A percentile compares a stretch with the other conserved stretches of the same genome.
Conservation (phyloP, 495 filamentous ascomycete genomes). For the Xylaria flabelliformis region DNA sequence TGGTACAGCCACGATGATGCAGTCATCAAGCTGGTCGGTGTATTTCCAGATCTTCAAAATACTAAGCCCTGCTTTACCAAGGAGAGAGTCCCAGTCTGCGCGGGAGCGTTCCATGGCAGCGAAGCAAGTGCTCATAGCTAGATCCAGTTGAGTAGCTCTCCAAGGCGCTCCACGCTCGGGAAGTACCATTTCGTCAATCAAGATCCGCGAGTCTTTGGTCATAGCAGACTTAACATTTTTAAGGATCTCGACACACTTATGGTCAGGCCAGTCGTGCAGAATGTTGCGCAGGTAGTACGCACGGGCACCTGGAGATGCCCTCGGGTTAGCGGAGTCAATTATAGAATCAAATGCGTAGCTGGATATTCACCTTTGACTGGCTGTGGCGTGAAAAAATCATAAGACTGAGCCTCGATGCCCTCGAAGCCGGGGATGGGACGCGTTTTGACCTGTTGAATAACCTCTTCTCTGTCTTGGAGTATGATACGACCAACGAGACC, state of each 20-base stretch:
- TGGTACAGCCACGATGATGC: slow-evolving; percentile 44
- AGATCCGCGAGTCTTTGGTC: slow-evolving; percentile 43
- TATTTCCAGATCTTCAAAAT: slow-evolving; percentile 45
- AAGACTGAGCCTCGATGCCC: slow-evolving; percentile 36
- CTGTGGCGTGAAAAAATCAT: slow-evolving; percentile 40
- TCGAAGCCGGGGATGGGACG: slow-evolving; percentile 6
- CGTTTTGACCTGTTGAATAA: slow-evolving; percentile 34
- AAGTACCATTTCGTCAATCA: slow-evolving; percentile 55
- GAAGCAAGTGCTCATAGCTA: slow-evolving; percentile 49
- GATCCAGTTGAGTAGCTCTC: slow-evolving; percentile 49
- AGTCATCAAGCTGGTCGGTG: slow-evolving; percentile 37
- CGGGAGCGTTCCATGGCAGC: slow-evolving; percentile 41
- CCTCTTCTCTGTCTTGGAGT: slow-evolving; percentile 54
- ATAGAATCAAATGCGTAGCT: no score
- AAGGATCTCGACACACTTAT: slow-evolving; percentile 46
- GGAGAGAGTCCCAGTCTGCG: slow-evolving; percentile 44
- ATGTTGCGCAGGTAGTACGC: slow-evolving; percentile 55
- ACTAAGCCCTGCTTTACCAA: slow-evolving; percentile 45
- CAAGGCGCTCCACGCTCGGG: slow-evolving; percentile 36
- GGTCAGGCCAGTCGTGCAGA: slow-evolving; percentile 52
- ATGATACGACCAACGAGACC: slow-evolving; percentile 49
- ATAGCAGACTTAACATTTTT: slow-evolving; percentile 42
- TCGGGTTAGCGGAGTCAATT: no score
- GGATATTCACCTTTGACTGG: slow-evolving; percentile 34
- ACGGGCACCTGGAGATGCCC: slow-evolving; percentile 40